phyloP scores from a whole-genome alignment of 2,329 filamentous ascomycete species.

The Ophiostoma montium region DNA sequence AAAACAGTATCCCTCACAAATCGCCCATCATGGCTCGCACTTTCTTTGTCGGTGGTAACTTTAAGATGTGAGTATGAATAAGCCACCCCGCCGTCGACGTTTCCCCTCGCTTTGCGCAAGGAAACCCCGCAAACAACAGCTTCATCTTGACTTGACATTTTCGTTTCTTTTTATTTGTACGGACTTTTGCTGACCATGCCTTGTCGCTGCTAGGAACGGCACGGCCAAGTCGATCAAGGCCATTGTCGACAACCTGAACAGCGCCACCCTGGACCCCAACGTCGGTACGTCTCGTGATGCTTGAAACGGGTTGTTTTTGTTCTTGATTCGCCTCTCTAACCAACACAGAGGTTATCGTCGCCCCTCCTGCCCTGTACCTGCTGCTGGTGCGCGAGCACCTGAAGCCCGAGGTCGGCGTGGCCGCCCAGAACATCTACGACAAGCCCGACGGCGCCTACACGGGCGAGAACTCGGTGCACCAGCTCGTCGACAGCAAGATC shows the following conservation, averaged over 20 bases:
- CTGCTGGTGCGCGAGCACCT: slow-evolving; percentile 69
- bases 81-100: slow-evolving; percentile 5
- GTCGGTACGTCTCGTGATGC: slow-evolving; percentile 46
- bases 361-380: slow-evolving; percentile 84
- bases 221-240: slow-evolving; percentile 76
- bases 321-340: not conserved
- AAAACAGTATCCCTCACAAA: slow-evolving; percentile 6
- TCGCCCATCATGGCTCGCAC: slow-evolving; percentile 70
- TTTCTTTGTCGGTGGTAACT: slow-evolving; percentile 98
- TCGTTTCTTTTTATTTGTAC: too few species aligned
- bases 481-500: slow-evolving; percentile 80
- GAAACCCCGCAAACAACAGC: slow-evolving; percentile 16
- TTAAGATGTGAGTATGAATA: slow-evolving; percentile 73
- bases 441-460: slow-evolving; percentile 96
- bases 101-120: slow-evolving; percentile 14
- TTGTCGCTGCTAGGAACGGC: slow-evolving; percentile 60
- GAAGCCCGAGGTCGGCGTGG: slow-evolving; percentile 64
- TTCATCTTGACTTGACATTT: slow-evolving; percentile 5
- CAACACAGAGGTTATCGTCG: slow-evolving; percentile 74
- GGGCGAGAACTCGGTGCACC: slow-evolving; percentile 83
- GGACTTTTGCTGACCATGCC: not conserved
- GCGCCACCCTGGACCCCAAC: slow-evolving; percentile 64
- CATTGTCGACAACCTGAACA: slow-evolving; percentile 82
- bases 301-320: slow-evolving; percentile 4
- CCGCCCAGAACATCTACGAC: slow-evolving; percentile 94